Evolutionary conservation across 176 grass and related monocot species (phyloP).

Genomic region (Carex scoparia): DNA sequence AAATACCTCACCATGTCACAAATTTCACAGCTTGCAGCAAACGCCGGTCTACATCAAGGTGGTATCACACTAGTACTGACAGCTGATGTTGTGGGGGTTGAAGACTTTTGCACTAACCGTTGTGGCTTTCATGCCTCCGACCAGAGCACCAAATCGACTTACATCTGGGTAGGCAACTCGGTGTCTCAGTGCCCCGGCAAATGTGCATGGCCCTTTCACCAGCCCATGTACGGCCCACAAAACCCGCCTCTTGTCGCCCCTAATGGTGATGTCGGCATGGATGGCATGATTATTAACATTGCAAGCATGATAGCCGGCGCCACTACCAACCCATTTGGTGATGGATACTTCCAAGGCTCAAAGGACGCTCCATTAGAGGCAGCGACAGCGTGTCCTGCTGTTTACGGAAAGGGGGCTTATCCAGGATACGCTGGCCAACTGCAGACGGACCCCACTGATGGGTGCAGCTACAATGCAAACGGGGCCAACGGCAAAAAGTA

Average conservation of each 20-base stretch:
- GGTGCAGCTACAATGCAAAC: constrained; percentile 65
- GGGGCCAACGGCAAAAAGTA: constrained; percentile 55
- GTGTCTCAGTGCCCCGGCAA: constrained; percentile 60
- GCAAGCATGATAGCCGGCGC: constrained; percentile 54
- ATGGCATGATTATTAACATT: constrained; percentile 69
- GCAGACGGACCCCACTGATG: constrained; percentile 34
- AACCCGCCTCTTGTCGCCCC: constrained; percentile 43
- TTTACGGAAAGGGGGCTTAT: constrained; percentile 51
- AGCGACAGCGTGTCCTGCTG: constrained; percentile 41
- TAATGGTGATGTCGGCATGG: constrained; percentile 56
- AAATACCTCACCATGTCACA: constrained; percentile 51
- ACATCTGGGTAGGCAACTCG: constrained; percentile 59
- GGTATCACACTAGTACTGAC: constrained; percentile 54
- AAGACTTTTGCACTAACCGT: constrained; percentile 55
- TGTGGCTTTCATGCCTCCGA: constrained; percentile 54
- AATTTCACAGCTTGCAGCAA: constrained; percentile 40
- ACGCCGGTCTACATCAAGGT: constrained; percentile 6
- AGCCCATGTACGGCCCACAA: constrained; percentile 59
- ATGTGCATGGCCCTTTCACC: constrained; percentile 86
- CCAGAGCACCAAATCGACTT: constrained; percentile 35
- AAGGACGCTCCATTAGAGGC: constrained; percentile 51
- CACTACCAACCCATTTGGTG: constrained; percentile 59
- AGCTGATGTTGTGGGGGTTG: constrained; percentile 50
- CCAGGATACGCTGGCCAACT: constrained; percentile 62
- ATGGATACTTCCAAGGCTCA: constrained; percentile 67